These are phyloP conservation scores for Dioscorea alata DNA, from an alignment of 106 monocot species.

Conservation along the genomic window DNA sequence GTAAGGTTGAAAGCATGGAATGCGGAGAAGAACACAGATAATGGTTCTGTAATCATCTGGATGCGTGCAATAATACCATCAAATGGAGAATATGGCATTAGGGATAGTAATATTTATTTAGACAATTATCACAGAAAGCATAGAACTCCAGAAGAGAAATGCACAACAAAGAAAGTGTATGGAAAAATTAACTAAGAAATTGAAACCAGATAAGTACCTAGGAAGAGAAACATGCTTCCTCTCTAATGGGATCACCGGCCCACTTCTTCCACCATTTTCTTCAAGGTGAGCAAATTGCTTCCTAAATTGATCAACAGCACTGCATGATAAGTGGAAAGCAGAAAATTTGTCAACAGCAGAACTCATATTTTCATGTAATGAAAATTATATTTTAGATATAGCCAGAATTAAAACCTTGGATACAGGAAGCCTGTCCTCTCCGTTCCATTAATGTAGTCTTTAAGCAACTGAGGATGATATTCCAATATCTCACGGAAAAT, in stretches of 20 bases:
- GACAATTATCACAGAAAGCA: too few relatives aligned
- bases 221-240: slow-evolving; percentile 94
- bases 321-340: slow-evolving; percentile 17
- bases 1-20: too few relatives aligned
- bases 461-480: slow-evolving; percentile 87
- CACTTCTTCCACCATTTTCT: slow-evolving; percentile 77
- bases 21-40: too few relatives aligned
- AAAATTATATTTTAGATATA: not conserved
- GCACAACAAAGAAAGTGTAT: not conserved
- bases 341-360: too few relatives aligned
- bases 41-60: too few relatives aligned
- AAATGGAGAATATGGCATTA: too few relatives aligned
- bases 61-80: too few relatives aligned
- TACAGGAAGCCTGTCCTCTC: slow-evolving; percentile 73
- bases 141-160: too few relatives aligned
- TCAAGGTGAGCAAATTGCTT: slow-evolving; percentile 88
- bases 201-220: slow-evolving; percentile 33
- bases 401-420: slow-evolving; percentile 49
- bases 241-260: slow-evolving; percentile 46
- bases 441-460: slow-evolving; percentile 69
- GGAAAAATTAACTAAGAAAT: not conserved
- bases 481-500: slow-evolving; percentile 90
- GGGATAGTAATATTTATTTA: too few relatives aligned
- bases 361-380: not conserved
- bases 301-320: slow-evolving; percentile 88